These are phyloP conservation scores for Cairneyella variabilis DNA, from an alignment of 495 filamentous ascomycete genomes.

Conservation along the genomic window DNA sequence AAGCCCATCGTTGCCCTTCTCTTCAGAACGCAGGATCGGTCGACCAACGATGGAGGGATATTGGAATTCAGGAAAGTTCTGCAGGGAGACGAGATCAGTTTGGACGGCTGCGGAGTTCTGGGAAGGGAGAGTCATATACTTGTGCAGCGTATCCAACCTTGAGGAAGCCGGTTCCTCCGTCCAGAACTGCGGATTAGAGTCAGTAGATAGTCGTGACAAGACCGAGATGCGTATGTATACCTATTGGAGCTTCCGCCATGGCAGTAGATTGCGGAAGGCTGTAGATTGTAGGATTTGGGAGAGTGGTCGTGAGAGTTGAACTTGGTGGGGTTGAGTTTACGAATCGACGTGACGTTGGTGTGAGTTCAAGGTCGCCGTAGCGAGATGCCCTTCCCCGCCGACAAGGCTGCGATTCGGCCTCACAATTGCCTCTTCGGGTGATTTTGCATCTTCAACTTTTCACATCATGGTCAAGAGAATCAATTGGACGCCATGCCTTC, in stretches of 20 bases:
- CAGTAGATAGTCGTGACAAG: slow-evolving; percentile 21
- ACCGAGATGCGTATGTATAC: slow-evolving; percentile 38
- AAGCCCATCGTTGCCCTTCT: slow-evolving; percentile 53
- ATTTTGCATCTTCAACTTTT: not conserved
- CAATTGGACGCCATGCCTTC: slow-evolving; percentile 5
- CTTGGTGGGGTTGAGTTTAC: slow-evolving; percentile 13
- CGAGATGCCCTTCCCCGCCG: slow-evolving; percentile 13
- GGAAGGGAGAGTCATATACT: slow-evolving; percentile 39
- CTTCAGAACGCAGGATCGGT: slow-evolving; percentile 94
- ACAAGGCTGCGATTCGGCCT: slow-evolving; percentile 16
- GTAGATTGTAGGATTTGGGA: not conserved
- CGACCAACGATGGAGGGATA: slow-evolving; percentile 98
- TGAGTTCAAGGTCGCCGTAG: slow-evolving; percentile 11
- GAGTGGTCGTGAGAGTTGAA: slow-evolving; percentile 4
- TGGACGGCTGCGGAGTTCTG: not conserved
- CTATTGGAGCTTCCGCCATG: slow-evolving; percentile 73
- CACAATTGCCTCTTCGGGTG: slow-evolving; percentile 12
- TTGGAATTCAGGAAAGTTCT: slow-evolving; percentile 99
- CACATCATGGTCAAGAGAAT: not conserved
- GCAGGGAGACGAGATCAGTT: slow-evolving; percentile 13
- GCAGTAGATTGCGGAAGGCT: slow-evolving; percentile 20
- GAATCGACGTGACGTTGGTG: slow-evolving; percentile 2
- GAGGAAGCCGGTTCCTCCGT: slow-evolving; percentile 99
- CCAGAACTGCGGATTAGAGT: slow-evolving; percentile 68
- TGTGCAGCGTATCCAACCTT: slow-evolving; percentile 97